These are phyloP conservation scores for Colletotrichum paranaense DNA, from an alignment of 2,329 filamentous ascomycete species.

Conservation along the genomic window DNA sequence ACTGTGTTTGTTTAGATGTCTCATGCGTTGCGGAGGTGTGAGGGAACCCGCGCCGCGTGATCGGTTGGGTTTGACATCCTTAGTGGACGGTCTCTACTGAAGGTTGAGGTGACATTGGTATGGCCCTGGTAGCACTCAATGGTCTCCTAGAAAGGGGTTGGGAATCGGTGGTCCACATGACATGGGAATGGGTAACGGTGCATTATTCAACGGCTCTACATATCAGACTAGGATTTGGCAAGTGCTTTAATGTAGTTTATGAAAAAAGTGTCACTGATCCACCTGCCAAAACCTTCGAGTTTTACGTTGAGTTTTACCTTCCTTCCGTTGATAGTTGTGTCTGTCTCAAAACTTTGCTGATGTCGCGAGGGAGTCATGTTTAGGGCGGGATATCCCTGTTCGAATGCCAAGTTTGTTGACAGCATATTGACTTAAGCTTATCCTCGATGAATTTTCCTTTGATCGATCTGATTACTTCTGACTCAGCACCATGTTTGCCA, in stretches of 20 bases:
- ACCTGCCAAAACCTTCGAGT: conserved; percentile 2
- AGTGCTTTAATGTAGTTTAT: conserved; percentile 14
- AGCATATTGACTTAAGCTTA: conserved; percentile 24
- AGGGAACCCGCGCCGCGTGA: neutral
- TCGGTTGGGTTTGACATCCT: neutral
- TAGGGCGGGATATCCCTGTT: conserved; percentile 1
- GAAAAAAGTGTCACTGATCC: neutral
- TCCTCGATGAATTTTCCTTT: no score
- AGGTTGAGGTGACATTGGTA: neutral
- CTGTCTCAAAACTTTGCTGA: conserved; percentile 6
- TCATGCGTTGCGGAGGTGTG: neutral
- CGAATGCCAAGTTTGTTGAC: neutral
- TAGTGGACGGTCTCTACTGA: neutral
- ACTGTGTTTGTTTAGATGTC: neutral
- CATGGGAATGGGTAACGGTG: conserved; percentile 9
- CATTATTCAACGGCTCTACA: conserved; percentile 5
- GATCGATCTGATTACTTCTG: no score
- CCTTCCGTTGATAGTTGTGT: neutral
- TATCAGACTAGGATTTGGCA: conserved; percentile 14
- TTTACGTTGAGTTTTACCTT: neutral
- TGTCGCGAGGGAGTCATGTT: neutral
- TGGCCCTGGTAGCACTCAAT: neutral
- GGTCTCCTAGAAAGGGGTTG: neutral
- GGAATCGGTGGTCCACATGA: neutral
- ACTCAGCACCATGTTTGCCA: neutral